A percentile compares a stretch with the other conserved stretches of the same genome.
phyloP scores from a whole-genome alignment of 257 asterid genomes.

The Solanum tarapatanum region DNA sequence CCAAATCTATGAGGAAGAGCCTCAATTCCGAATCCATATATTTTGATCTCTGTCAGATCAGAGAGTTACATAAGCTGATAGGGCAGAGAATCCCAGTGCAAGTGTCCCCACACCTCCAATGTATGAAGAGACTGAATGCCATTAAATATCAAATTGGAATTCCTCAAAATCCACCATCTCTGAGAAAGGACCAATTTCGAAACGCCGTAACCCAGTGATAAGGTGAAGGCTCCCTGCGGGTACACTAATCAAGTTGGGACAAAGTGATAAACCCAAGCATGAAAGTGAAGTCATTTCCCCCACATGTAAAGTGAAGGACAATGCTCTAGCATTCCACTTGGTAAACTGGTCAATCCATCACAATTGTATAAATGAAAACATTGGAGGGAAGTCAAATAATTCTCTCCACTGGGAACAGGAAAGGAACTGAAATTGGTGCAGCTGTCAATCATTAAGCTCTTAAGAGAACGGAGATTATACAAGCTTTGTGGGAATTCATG shows the following conservation, averaged over 20 bases:
- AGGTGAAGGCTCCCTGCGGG: background rate
- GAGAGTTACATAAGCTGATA: conserved; percentile 9
- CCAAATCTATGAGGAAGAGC: conserved; percentile 18
- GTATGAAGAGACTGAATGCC: background rate
- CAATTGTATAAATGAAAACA: background rate
- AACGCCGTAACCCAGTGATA: background rate
- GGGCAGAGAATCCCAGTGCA: conserved; percentile 4
- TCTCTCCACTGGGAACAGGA: background rate
- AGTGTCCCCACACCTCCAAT: background rate
- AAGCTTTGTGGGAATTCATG: conserved; percentile 3
- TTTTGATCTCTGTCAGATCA: fast-evolving
- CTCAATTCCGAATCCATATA: background rate
- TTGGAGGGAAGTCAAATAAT: background rate
- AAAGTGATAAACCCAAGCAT: fast-evolving
- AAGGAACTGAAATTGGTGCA: background rate
- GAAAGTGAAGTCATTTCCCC: background rate
- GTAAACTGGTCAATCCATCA: background rate
- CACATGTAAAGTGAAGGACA: background rate
- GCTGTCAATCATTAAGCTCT: background rate
- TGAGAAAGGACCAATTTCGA: background rate
- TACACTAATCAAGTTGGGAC: background rate
- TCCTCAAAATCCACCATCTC: background rate
- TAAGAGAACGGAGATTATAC: background rate
- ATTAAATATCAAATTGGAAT: background rate
- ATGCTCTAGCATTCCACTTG: conserved; percentile 4